Percentiles rank a stretch among this genome's conserved stretches.
phyloP scores from a whole-genome alignment of 345 rosid species.

The Citropsis articulata region DNA sequence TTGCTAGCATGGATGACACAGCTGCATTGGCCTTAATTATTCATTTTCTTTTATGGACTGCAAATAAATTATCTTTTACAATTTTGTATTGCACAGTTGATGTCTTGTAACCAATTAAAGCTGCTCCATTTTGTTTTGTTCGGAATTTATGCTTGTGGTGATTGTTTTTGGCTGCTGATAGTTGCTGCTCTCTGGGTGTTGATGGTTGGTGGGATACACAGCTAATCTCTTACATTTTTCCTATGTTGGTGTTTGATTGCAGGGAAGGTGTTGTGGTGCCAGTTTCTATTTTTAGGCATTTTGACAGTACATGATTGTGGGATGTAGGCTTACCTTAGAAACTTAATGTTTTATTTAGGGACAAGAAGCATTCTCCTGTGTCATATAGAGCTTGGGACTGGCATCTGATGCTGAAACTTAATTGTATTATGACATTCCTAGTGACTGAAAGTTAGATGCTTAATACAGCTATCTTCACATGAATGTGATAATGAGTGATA shows the following conservation, averaged over 20 bases:
- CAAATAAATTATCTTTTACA: too few relatives aligned
- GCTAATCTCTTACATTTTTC: background rate
- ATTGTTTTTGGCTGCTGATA: background rate
- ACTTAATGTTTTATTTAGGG: background rate
- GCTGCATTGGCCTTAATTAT: conserved; percentile 8
- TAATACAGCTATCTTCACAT: background rate
- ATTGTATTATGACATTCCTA: background rate
- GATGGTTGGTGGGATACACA: background rate
- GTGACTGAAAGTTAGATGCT: background rate
- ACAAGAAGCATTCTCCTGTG: background rate
- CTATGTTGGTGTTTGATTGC: background rate
- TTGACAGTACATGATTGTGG: background rate
- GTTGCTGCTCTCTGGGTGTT: background rate
- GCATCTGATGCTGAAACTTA: background rate
- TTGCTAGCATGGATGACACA: background rate
- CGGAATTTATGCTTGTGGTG: background rate
- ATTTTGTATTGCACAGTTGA: too few relatives aligned
- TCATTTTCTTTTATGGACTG: background rate
- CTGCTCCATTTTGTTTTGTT: background rate
- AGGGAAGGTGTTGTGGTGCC: background rate
- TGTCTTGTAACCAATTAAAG: background rate
- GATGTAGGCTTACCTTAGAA: background rate
- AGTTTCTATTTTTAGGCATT: background rate
- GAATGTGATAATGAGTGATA: background rate
- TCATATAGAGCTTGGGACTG: background rate